Base-by-base conservation (phyloP, 2,329 filamentous ascomycete genomes). In the Helotiales sp. region DNA sequence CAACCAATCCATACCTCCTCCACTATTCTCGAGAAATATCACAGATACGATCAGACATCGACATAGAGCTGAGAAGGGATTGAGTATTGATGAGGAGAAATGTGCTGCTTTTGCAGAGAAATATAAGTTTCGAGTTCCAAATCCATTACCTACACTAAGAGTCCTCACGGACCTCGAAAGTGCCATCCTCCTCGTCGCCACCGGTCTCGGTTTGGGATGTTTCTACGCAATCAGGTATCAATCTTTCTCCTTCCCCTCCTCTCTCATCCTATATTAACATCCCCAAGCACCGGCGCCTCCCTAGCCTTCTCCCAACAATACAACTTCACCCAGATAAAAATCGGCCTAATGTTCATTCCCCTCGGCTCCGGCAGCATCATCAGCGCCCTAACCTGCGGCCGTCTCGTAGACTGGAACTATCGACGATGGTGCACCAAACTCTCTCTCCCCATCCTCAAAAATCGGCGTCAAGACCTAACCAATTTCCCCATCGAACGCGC, bases 331-430 rank as follows among this genome's bases (percentile, higher is more conserved):
- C 55, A 67, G 27, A 54, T 67, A 7, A 55, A 68, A 60, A 50
- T 66, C 15, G 57, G 59, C 3, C 62, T 67, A 1, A 52, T 55
- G 13, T 65, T 61, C 47, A 40, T 66, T 1, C 63, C 63, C 1
- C 47, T 61, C 15, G 61, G 55, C 17, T 42, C 24, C 34, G 58
- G 55, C 25, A 48, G 52, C 15, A 33, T 57, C 10, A 2, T 56
- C 13, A 40, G 52, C 3, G 46, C 52, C 6, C 47, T 57, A 40
- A 30, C 33, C 4, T 54, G 19, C 22, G 78, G 81, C 8, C 71
- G 72, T 12, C 54, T 83, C 1, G 73, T 85, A 5, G 83, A 86
- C 65, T 78, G 80, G 73, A 90, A 89, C 69, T 92, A 85, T 69
- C 78, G 80, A 1, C 82, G 86, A 1, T 79, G 87, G 58, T 85